Conservation (phyloP, 139 green algal species). For the Chlorella sp. region DNA sequence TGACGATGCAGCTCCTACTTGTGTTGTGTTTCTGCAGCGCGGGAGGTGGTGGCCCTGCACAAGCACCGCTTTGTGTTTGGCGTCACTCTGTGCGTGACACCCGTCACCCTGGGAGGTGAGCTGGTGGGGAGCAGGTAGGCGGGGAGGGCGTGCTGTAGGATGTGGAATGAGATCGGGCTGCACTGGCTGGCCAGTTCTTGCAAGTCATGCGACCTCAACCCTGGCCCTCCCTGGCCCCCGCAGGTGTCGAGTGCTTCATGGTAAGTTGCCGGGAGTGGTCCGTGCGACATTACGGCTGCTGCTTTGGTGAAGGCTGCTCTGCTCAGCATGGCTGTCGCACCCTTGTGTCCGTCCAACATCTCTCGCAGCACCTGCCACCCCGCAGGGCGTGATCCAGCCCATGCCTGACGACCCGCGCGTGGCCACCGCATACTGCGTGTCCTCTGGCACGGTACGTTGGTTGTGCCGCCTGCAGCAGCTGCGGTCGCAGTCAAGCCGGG, state of each 20-base stretch:
- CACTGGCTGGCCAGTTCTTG: background rate
- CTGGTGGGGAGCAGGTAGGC: background rate
- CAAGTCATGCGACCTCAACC: too few species aligned
- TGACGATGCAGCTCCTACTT: too few species aligned
- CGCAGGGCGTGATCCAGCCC: slow-evolving; percentile 14
- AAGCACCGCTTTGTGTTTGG: slow-evolving; percentile 52
- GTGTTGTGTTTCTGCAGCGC: too few species aligned
- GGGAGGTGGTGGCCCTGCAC: slow-evolving; percentile 59
- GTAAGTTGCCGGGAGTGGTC: slow-evolving; percentile 50
- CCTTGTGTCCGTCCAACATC: too few species aligned
- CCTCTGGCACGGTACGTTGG: too few species aligned
- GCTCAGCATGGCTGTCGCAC: too few species aligned
- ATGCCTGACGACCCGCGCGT: background rate
- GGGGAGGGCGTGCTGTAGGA: background rate
- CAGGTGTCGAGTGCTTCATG: slow-evolving; percentile 21
- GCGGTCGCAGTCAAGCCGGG: background rate
- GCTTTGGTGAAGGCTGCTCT: too few species aligned
- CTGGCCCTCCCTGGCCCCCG: background rate
- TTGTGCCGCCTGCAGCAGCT: too few species aligned
- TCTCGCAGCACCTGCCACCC: too few species aligned
- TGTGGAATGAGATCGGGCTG: background rate
- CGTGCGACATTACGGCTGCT: too few species aligned
- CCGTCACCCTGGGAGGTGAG: slow-evolving; percentile 2
- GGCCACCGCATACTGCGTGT: slow-evolving; percentile 9
- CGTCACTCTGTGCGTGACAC: slow-evolving; percentile 42